These are phyloP conservation scores for Talaromyces wortmannii DNA, from an alignment of 495 filamentous ascomycete genomes.

Conservation along the genomic window DNA sequence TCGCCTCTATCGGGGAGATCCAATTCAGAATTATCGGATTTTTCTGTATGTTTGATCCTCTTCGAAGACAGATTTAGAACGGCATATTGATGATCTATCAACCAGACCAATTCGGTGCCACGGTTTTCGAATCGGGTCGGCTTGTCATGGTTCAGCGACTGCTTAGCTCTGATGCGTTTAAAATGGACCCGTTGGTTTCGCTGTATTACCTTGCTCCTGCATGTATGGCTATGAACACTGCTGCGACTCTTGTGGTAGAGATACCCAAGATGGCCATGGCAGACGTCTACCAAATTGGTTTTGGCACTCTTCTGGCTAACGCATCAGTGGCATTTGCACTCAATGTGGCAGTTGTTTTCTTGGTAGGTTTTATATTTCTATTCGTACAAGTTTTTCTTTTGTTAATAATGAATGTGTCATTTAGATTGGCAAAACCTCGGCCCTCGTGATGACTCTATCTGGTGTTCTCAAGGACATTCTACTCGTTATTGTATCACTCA, in stretches of 20 bases:
- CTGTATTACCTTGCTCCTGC: slow-evolving; percentile 91
- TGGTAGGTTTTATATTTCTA: slow-evolving; percentile 48
- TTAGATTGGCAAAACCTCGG: slow-evolving; percentile 92
- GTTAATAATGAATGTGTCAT: slow-evolving; percentile 19
- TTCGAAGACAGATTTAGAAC: background rate
- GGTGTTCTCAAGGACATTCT: slow-evolving; percentile 96
- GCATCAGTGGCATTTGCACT: slow-evolving; percentile 74
- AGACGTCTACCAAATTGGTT: slow-evolving; percentile 65
- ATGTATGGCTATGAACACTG: slow-evolving; percentile 75
- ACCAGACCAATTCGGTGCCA: slow-evolving; percentile 60
- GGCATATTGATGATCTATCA: background rate
- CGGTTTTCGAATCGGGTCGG: slow-evolving; percentile 79
- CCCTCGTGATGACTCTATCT: slow-evolving; percentile 87
- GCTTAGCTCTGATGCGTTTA: slow-evolving; percentile 79
- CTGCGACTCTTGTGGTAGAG: slow-evolving; percentile 69
- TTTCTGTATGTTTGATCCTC: slow-evolving; percentile 35
- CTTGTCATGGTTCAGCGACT: slow-evolving; percentile 83
- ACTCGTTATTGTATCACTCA: slow-evolving; percentile 76
- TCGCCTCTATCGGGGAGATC: slow-evolving; percentile 85
- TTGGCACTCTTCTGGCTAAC: slow-evolving; percentile 67
- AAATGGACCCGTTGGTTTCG: slow-evolving; percentile 91
- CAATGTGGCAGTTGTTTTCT: slow-evolving; percentile 82
- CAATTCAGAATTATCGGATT: slow-evolving; percentile 77
- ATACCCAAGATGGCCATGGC: slow-evolving; percentile 57
- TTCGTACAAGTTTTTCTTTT: background rate